Base-by-base conservation (phyloP, 2,329 filamentous ascomycete species). In the Colletotrichum musae region DNA sequence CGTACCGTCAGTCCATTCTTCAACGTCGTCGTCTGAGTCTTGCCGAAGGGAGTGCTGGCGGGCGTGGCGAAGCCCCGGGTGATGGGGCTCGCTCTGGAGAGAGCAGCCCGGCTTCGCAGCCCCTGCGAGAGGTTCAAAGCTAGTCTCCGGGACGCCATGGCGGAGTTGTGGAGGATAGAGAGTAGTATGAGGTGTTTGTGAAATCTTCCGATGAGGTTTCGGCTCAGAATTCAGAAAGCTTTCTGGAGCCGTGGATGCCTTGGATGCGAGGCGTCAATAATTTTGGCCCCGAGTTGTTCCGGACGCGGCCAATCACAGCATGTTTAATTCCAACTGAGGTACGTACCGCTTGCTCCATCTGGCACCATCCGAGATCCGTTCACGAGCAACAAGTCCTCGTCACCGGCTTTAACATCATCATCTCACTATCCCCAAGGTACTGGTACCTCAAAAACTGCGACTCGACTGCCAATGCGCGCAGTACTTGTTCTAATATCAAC, bases 121-220 rank as follows among this genome's bases (percentile, higher is more conserved):
- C 93, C 93, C 87, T 94, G 92, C 84, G 94, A 90, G 80, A 98
- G 91, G 88, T 95, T 97, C 85, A 97, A 90, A 88, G 95, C 95
- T 87, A 98, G 91, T 92, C 94, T 93, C 90, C 95, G 91, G 85
- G 95, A 97, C 87, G 95, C 95, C 95, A 98, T 98, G 84, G 84
- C 80, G 81, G 82, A 83, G 80, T 81, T 85, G 83, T 81, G 80
- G 81, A 82, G 80, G 81, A 82, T 83, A 82, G 80, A 79, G 77
- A 78, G 77, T 78, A 79, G 79, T 80, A 81, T 88, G 86, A 87
- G 86, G 84, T 84, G 84, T 88, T 87, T 87, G 84, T 84, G 81
- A 82, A 83, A 81, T 83, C 79, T 83, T 83, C 80, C 80, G 77
- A 80, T 78, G 70, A 66, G 70, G 71, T 75, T 76, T 77, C 72